Evolutionary conservation across 495 filamentous ascomycete genomes (phyloP).

Genomic region (Xylaria palmicola): DNA sequence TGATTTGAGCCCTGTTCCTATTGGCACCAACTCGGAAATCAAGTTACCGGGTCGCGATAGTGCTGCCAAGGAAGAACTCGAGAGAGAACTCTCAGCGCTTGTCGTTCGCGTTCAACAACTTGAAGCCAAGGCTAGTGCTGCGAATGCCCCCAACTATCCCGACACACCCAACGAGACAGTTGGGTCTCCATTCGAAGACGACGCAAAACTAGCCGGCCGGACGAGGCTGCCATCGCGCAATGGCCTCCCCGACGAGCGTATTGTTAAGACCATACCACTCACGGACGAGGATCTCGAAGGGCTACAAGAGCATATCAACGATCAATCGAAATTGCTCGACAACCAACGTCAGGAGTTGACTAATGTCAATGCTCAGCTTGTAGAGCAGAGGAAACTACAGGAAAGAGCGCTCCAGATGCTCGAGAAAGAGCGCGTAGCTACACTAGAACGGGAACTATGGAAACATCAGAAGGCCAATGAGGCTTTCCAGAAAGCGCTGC

Average conservation of each 20-base stretch:
- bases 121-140: slow-evolving; percentile 61
- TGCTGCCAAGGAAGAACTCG: slow-evolving; percentile 64
- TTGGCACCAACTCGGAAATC: slow-evolving; percentile 44
- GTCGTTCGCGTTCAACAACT: slow-evolving; percentile 65
- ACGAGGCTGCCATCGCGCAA: slow-evolving; percentile 32
- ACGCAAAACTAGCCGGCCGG: slow-evolving; percentile 21
- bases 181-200: slow-evolving; percentile 54
- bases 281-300: slow-evolving; percentile 70
- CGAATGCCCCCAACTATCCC: slow-evolving; percentile 56
- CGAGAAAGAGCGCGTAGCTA: slow-evolving; percentile 53
- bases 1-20: slow-evolving; percentile 25
- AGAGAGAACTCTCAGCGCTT: slow-evolving; percentile 68
- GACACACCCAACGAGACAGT: slow-evolving; percentile 61
- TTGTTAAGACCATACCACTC: slow-evolving; percentile 39
- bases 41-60: slow-evolving; percentile 64
- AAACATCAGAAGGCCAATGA: slow-evolving; percentile 98
- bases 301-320: slow-evolving; percentile 71
- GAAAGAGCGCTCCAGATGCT: slow-evolving; percentile 58
- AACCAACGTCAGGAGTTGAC: slow-evolving; percentile 69
- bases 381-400: slow-evolving; percentile 64
- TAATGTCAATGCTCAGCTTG: slow-evolving; percentile 64
- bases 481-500: slow-evolving; percentile 94
- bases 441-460: slow-evolving; percentile 83
- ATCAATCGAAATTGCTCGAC: slow-evolving; percentile 75
- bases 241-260: slow-evolving; percentile 27